Conservation (phyloP, 2,329 filamentous ascomycete species). For the Colletotrichum viniferum region DNA sequence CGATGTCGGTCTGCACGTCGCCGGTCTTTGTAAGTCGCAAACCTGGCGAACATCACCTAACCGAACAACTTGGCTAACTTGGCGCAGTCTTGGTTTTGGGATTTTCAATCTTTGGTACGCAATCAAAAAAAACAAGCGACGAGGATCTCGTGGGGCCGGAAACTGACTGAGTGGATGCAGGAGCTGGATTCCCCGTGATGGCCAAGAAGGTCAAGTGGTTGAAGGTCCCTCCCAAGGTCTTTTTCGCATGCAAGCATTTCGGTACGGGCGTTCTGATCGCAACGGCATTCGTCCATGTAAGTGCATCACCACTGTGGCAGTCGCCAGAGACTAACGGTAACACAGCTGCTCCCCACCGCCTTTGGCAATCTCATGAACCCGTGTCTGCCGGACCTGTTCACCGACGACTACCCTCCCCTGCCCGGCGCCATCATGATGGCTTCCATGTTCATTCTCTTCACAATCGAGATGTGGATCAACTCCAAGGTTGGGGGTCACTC, state of each 20-base stretch:
- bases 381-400: conserved; percentile 65
- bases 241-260: conserved; percentile 69
- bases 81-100: conserved; percentile 42
- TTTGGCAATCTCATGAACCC: conserved; percentile 57
- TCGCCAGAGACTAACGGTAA: not conserved
- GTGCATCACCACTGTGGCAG: conserved; percentile 21
- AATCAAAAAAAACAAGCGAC: not conserved
- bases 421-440: conserved; percentile 70
- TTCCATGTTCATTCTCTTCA: conserved; percentile 64
- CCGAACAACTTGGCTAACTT: conserved; percentile 10
- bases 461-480: conserved; percentile 67
- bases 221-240: conserved; percentile 59
- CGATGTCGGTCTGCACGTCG: conserved; percentile 44
- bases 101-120: conserved; percentile 42
- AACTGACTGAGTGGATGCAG: conserved; percentile 27
- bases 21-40: conserved; percentile 43
- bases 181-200: conserved; percentile 56
- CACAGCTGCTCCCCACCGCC: conserved; percentile 61
- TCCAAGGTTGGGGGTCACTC: conserved; percentile 62
- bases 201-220: conserved; percentile 62
- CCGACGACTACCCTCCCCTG: conserved; percentile 62
- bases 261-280: conserved; percentile 75
- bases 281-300: conserved; percentile 74
- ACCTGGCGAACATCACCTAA: not conserved
- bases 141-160: not conserved